Evolutionary conservation across 345 rosid genomes (phyloP).

Genomic region (Toxicodendron radicans): DNA sequence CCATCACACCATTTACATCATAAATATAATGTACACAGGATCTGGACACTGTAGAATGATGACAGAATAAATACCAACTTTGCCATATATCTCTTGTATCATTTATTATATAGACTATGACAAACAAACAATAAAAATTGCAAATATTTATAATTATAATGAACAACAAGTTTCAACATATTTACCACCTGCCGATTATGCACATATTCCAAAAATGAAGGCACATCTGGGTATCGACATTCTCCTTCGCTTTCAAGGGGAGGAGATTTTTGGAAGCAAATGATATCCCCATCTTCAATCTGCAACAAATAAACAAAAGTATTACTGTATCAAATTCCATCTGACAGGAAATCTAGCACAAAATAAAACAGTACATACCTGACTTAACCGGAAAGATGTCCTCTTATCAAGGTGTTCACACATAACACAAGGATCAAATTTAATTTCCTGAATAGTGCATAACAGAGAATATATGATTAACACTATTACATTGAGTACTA

Average conservation of each 20-base stretch:
- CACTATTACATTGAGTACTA: neutral
- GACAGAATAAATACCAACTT: constrained; percentile 2
- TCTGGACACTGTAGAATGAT: neutral
- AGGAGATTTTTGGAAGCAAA: constrained; percentile 83
- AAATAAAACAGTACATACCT: constrained; percentile 43
- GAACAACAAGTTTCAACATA: constrained; percentile 5
- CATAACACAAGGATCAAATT: constrained; percentile 90
- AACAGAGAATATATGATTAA: constrained; percentile 10
- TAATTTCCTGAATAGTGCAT: constrained; percentile 69
- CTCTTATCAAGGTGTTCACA: constrained; percentile 86
- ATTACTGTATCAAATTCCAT: constrained; percentile 5
- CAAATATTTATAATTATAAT: neutral
- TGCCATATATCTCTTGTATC: neutral
- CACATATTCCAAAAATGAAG: constrained; percentile 87
- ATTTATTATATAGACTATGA: neutral
- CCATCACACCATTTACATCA: neutral
- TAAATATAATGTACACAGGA: neutral
- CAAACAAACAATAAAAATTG: constrained; percentile 7
- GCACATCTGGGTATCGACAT: constrained; percentile 69
- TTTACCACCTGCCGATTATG: constrained; percentile 87
- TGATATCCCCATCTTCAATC: constrained; percentile 97
- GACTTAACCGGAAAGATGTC: constrained; percentile 63
- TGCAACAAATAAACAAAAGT: constrained; percentile 28
- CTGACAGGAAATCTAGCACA: neutral
- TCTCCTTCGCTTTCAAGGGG: constrained; percentile 52